Conservation (phyloP, 371 early-diverging fungal genomes). For the Batrachochytrium dendrobatidis region DNA sequence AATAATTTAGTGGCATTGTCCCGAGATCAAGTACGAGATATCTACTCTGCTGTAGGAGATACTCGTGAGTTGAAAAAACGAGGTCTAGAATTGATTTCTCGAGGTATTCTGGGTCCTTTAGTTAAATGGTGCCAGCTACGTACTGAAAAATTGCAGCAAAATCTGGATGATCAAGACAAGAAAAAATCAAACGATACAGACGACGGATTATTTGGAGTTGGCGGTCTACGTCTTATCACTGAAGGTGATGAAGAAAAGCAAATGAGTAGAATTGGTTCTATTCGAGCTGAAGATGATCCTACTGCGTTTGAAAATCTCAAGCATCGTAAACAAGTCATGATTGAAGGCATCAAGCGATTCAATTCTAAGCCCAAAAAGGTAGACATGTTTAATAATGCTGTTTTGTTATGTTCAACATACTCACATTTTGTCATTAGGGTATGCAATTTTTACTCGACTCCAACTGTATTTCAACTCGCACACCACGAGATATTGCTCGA, state of each 20-base stretch:
- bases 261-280: not conserved
- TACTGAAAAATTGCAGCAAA: not conserved
- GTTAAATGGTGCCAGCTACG: constrained; percentile 48
- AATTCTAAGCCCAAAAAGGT: constrained; percentile 87
- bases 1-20: constrained; percentile 32
- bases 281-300: constrained; percentile 49
- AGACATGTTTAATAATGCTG: constrained; percentile 58
- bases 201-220: too few relatives aligned
- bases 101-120: constrained; percentile 49
- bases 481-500: constrained; percentile 57
- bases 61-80: constrained; percentile 34
- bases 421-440: constrained; percentile 40
- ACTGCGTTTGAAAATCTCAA: constrained; percentile 67
- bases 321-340: constrained; percentile 69
- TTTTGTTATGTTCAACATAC: too few relatives aligned
- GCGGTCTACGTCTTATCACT: not conserved
- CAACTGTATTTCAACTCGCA: constrained; percentile 51
- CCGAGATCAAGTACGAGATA: constrained; percentile 40
- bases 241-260: not conserved
- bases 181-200: too few relatives aligned
- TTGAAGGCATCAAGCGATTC: constrained; percentile 73
- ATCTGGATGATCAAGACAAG: not conserved
- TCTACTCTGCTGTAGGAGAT: constrained; percentile 43
- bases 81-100: constrained; percentile 40
- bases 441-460: constrained; percentile 60